These are phyloP conservation scores for Amphichorda felina DNA, from an alignment of 2,329 filamentous ascomycete species.

Conservation along the genomic window DNA sequence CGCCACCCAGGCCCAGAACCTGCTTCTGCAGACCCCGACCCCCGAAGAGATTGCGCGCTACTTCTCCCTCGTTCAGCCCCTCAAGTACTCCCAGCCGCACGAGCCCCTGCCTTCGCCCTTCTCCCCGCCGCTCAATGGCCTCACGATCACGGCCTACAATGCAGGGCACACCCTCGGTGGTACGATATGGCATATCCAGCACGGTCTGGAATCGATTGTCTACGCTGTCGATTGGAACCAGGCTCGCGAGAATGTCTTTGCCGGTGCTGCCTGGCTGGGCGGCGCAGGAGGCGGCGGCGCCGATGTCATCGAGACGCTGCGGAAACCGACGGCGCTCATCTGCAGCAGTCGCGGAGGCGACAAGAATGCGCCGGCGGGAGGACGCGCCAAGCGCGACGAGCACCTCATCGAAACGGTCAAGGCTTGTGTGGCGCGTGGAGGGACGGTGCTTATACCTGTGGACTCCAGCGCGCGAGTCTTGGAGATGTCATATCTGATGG, in stretches of 20 bases:
- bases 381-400: conserved; percentile 74
- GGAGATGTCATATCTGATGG: conserved; percentile 82
- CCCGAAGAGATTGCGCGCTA: conserved; percentile 84
- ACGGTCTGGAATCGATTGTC: conserved; percentile 91
- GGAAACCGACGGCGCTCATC: conserved; percentile 85
- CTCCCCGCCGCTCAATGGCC: conserved; percentile 76
- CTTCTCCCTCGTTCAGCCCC: conserved; percentile 78
- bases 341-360: conserved; percentile 80
- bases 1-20: conserved; percentile 33
- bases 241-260: conserved; percentile 87
- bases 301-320: conserved; percentile 86
- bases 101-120: conserved; percentile 80
- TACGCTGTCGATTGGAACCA: conserved; percentile 99
- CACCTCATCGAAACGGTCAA: conserved; percentile 73
- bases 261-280: conserved; percentile 87
- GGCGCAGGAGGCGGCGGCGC: conserved; percentile 49
- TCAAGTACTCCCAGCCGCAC: conserved; percentile 96
- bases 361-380: conserved; percentile 55
- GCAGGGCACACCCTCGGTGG: conserved; percentile 92
- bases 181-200: conserved; percentile 98
- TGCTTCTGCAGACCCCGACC: conserved; percentile 59
- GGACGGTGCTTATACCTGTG: conserved; percentile 84
- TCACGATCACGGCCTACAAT: conserved; percentile 94
- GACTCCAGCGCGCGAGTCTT: conserved; percentile 93
- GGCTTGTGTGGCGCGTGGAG: conserved; percentile 65